phyloP scores from a whole-genome alignment of 805 yeast species.

The Kuraishia capsulata region DNA sequence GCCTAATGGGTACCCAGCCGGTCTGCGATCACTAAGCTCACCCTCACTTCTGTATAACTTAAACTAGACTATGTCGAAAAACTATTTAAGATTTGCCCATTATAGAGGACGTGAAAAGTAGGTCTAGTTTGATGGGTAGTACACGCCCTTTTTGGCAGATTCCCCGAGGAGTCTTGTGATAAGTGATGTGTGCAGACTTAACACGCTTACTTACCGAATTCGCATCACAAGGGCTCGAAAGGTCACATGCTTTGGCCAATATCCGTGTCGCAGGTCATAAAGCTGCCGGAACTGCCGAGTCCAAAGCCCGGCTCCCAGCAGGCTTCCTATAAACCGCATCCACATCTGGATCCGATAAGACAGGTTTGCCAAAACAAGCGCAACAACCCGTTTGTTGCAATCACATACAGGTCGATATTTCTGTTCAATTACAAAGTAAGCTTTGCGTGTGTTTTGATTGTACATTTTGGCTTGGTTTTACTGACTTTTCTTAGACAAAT shows the following conservation, averaged over 20 bases:
- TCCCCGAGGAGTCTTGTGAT: no score
- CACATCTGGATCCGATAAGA: slow-evolving; percentile 25
- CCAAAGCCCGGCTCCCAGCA: slow-evolving; percentile 5
- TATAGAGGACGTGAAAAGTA: no score
- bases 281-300: not conserved
- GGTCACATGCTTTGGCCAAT: not conserved
- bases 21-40: no score
- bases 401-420: slow-evolving; percentile 28
- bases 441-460: no score
- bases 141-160: no score
- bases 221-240: not conserved
- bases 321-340: slow-evolving; percentile 2
- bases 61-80: no score
- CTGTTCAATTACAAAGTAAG: slow-evolving; percentile 28
- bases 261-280: not conserved
- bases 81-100: no score
- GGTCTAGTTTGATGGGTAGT: no score
- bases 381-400: slow-evolving; percentile 20
- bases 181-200: not conserved
- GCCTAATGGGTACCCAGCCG: no score
- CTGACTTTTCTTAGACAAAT: slow-evolving; percentile 22
- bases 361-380: slow-evolving; percentile 16
- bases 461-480: slow-evolving; percentile 3
- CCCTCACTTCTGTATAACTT: no score
- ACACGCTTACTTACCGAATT: no score